These are phyloP conservation scores for Backusella circina DNA, from an alignment of 192 early-diverging fungal species.

Conservation along the genomic window DNA sequence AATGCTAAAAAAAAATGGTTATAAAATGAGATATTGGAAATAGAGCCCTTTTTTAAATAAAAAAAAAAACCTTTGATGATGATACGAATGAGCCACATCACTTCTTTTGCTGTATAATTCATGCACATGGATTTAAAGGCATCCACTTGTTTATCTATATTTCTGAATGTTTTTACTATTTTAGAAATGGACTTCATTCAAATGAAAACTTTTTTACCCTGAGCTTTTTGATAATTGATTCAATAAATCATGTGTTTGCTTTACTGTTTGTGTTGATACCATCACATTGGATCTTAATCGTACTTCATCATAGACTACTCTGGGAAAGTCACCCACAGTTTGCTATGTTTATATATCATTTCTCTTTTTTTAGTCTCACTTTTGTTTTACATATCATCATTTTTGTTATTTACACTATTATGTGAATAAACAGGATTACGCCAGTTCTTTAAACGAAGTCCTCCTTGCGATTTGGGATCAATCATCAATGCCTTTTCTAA, in stretches of 20 bases:
- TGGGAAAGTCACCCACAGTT: constrained; percentile 62
- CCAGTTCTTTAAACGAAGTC: constrained; percentile 51
- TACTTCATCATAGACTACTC: constrained; percentile 46
- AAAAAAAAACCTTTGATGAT: constrained; percentile 59
- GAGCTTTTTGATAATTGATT: constrained; percentile 38
- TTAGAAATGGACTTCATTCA: neutral
- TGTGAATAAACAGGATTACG: neutral
- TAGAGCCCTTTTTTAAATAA: neutral
- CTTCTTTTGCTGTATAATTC: constrained; percentile 61
- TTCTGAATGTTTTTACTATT: constrained; percentile 2
- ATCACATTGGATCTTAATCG: constrained; percentile 46
- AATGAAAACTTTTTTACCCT: constrained; percentile 19
- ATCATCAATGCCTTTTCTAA: constrained; percentile 64
- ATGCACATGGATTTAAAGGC: constrained; percentile 52
- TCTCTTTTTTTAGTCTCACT: neutral
- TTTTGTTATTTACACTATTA: constrained; percentile 38
- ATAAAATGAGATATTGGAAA: neutral
- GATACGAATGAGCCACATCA: constrained; percentile 74
- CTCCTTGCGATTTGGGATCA: constrained; percentile 52
- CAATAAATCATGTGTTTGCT: constrained; percentile 57
- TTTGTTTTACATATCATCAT: neutral
- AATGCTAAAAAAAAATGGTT: constrained; percentile 48
- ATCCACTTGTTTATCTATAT: constrained; percentile 12
- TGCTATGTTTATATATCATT: constrained; percentile 35
- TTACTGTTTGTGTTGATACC: constrained; percentile 45